Evolutionary conservation across 208 protist species (phyloP), one percentile per base, ranked within the genome.

Genomic region (Trypanosoma cruzi): DNA sequence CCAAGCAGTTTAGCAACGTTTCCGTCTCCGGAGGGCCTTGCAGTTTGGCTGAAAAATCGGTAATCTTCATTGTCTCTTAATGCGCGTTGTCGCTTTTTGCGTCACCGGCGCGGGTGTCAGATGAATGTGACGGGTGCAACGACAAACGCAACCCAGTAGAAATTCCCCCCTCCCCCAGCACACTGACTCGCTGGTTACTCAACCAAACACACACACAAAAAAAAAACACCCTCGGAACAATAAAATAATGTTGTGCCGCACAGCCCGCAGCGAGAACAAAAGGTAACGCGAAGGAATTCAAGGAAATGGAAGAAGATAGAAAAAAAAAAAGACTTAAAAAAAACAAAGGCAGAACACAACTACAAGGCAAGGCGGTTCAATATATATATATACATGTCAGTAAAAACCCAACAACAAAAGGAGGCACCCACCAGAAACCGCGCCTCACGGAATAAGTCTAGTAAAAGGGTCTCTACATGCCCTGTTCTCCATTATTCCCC

Each of bases 71-170:
- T 1, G 4, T 22, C 13, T 54, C 53, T 13, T 42, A 5, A 11
- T 54, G 20, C 18, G 8, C 40, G 13, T 20, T 34, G n/a, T 42
- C 20, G 18, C 20, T 3, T 8, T 26, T 29, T 24, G 49, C 36
- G 20, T 57, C 48, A 18, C 22, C 46, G 18, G 31, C n/a, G 28
- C 1, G 11, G 46, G 28, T 7, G 37, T 22, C 44, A 14, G 63
- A 20, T 28, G 50, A 26, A 29, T 28, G 0, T 7, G 26, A 13
- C 2, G 20, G 1, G 48, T 14, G 56, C 49, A 29, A 56, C 16
- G 55, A 46, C 64, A 65, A 56, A 77, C 70, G 49, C 71, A 77
- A n/a, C 42, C 71, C 69, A n/a, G 7, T 10, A 52, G 48, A n/a
- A 26, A 52, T 8, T 52, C 48, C 16, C n/a, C n/a, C n/a, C n/a